Evolutionary conservation across 805 yeast species (phyloP).

Genomic region (Candida vartiovaarae): DNA sequence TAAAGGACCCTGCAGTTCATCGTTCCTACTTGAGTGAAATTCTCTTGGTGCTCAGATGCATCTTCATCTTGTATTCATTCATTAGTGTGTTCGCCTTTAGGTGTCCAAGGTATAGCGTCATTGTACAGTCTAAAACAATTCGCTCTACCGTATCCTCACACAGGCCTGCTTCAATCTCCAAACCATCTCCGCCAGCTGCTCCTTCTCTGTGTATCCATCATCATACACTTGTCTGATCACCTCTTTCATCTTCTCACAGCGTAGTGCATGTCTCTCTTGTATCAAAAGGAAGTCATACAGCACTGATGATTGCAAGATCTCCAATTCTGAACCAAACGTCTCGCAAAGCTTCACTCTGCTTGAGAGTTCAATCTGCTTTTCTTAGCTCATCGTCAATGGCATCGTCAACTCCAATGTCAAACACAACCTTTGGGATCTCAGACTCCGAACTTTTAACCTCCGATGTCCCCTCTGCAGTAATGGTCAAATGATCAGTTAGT

Average conservation of each 20-base stretch:
- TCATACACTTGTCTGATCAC: conserved; percentile 11
- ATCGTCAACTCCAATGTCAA: conserved; percentile 15
- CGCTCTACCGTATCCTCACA: conserved; percentile 2
- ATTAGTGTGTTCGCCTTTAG: no score
- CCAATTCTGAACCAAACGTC: conserved; percentile 24
- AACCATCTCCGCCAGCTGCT: conserved; percentile 6
- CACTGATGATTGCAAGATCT: conserved; percentile 6
- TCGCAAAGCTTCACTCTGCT: conserved; percentile 17
- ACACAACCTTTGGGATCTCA: conserved; percentile 10
- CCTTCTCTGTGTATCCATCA: conserved; percentile 7
- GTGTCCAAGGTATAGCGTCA: no score
- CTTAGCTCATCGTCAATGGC: conserved; percentile 13
- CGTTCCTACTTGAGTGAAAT: no score
- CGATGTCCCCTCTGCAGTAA: neutral
- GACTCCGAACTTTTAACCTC: neutral
- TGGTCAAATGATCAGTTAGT: conserved; percentile 1
- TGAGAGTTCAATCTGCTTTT: conserved; percentile 21
- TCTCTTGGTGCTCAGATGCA: no score
- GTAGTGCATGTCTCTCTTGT: conserved; percentile 4
- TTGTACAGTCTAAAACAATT: no score
- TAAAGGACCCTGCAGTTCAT: no score
- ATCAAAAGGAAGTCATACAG: conserved; percentile 19
- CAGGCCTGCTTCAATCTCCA: conserved; percentile 10
- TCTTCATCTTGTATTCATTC: no score
- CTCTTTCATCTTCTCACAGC: conserved; percentile 5